Evolutionary conservation across 768 basidiomycete species (phyloP), one percentile per base, ranked within the genome.

Genomic region (Russula dissimulans): DNA sequence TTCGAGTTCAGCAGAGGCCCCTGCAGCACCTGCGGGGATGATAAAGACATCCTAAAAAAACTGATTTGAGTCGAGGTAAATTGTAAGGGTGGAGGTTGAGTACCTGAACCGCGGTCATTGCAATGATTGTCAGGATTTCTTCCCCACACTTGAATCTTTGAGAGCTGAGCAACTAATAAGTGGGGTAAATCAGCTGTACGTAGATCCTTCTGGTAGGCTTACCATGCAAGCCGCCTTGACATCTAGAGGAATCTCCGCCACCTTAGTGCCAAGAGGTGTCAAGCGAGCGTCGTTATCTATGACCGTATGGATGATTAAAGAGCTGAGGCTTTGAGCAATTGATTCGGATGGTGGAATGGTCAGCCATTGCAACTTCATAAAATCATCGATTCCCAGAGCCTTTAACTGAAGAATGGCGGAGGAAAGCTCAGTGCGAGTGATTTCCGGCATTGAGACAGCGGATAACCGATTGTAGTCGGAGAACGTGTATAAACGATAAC

Each of bases 291-390:
- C 85, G 51, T 87, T 83, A 39, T 87, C 89, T 8, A 97, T 76
- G 81, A 97, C 93, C 11, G 89, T 89, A 26, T 91, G 78, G 26
- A 83, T 80, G 45, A 82, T 82, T 34, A 98, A 75, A 39, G 86
- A 85, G 69, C 97, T 95, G 46, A 98, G 72, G 17, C 93, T 93
- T 42, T 93, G 78, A 46, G 94, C 73, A 38, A 97, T 81, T 66
- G 85, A 87, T 70, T 91, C 89, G 11, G 87, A 85, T 3, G 93
- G 91, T 38, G 97, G 97, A 0, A 85, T 77, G 34, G 87, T 86
- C 36, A 98, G 82, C 89, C 94, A 99, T 69, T 98, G 94, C 69
- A 98, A 95, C 69, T 89, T 90, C 81, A 97, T 87, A 14, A 98
- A 71, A 71, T 99, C 92, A 66, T 98, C 89, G 47, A 99, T 89